Evolutionary conservation across 1,284 basidiomycete genomes (phyloP).

Genomic region (Coniferiporia sulphurascens): DNA sequence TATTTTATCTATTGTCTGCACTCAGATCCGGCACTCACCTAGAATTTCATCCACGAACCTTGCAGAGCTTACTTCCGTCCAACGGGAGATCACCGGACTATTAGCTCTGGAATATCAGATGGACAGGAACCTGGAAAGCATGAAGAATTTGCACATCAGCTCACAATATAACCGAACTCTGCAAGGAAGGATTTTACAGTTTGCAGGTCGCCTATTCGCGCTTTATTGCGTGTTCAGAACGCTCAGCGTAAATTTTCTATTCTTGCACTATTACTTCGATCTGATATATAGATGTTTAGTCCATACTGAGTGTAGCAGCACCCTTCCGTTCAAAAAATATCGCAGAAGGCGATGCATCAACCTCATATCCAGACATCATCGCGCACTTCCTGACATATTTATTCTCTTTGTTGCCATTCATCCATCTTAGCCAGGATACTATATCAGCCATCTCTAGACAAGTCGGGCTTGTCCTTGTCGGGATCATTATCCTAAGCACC

Average conservation of each 20-base stretch:
- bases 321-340: constrained; percentile 30
- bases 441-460: constrained; percentile 54
- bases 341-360: constrained; percentile 30
- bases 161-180: constrained; percentile 51
- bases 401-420: constrained; percentile 42
- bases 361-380: constrained; percentile 54
- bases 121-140: constrained; percentile 47
- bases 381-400: constrained; percentile 51
- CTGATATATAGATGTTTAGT: constrained; percentile 34
- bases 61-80: constrained; percentile 31
- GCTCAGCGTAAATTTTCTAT: constrained; percentile 46
- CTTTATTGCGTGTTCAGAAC: constrained; percentile 65
- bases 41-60: constrained; percentile 11
- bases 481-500: constrained; percentile 66
- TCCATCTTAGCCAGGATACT: constrained; percentile 34
- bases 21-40: not conserved
- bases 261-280: constrained; percentile 8
- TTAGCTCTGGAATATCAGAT: constrained; percentile 67
- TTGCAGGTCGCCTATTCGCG: constrained; percentile 52
- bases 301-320: constrained; percentile 50
- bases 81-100: constrained; percentile 57
- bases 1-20: not conserved
- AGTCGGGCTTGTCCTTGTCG: constrained; percentile 64
- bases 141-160: constrained; percentile 45
- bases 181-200: constrained; percentile 45